phyloP scores from a whole-genome alignment of 169 alveolate species.

The Plasmodium chabaudi region DNA sequence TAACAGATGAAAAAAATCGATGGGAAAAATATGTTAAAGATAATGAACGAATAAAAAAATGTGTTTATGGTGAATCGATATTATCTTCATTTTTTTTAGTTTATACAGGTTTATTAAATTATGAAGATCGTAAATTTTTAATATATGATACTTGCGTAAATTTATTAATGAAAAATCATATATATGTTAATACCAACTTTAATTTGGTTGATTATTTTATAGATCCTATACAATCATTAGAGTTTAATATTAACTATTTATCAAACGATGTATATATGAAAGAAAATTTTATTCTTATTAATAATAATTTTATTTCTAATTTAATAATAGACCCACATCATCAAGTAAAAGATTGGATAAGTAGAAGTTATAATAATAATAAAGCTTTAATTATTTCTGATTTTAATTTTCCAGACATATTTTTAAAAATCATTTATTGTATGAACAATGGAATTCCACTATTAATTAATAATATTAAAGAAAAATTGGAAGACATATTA shows the following conservation, averaged over 20 bases:
- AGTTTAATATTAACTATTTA: slow-evolving; percentile 38
- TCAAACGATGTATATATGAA: slow-evolving; percentile 74
- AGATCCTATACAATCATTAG: slow-evolving; percentile 65
- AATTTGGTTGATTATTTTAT: slow-evolving; percentile 77
- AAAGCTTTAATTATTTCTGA: slow-evolving; percentile 25
- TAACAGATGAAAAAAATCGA: slow-evolving; percentile 69
- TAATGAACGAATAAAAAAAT: slow-evolving; percentile 71
- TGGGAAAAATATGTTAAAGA: slow-evolving; percentile 77
- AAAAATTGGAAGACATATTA: slow-evolving; percentile 60
- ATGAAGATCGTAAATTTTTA: slow-evolving; percentile 70
- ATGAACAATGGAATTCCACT: slow-evolving; percentile 57
- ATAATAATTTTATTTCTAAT: slow-evolving; percentile 66
- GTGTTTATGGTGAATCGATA: slow-evolving; percentile 72
- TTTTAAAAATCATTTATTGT: slow-evolving; percentile 66
- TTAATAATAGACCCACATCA: slow-evolving; percentile 70
- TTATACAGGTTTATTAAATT: slow-evolving; percentile 74
- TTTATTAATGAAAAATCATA: slow-evolving; percentile 40
- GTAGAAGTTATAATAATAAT: slow-evolving; percentile 36
- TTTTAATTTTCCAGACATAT: slow-evolving; percentile 32
- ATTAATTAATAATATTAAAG: slow-evolving; percentile 44
- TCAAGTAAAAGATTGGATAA: slow-evolving; percentile 70
- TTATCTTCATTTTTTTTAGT: slow-evolving; percentile 69
- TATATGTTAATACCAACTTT: slow-evolving; percentile 53
- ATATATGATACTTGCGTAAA: slow-evolving; percentile 46
- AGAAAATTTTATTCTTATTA: slow-evolving; percentile 62